Base-by-base conservation (phyloP, 371 early-diverging fungal species). In the Rhizopus microsporus region DNA sequence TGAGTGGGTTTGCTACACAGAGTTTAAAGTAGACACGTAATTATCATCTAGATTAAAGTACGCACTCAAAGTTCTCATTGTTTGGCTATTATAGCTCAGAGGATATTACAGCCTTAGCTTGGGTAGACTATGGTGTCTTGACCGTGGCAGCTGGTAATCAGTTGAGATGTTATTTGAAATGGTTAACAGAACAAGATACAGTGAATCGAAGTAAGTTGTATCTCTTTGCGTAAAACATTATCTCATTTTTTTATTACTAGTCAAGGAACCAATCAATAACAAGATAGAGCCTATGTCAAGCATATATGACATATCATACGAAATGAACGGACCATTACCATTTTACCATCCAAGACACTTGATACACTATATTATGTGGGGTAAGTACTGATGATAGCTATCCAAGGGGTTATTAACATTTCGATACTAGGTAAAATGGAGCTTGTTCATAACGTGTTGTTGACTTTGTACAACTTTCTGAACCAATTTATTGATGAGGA, bases 321-420 rank as follows among this genome's bases (percentile, higher is more conserved):
- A 54, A 55, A 71, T 81, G 67, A 83, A 86, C 57, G 86, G 87
- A 0, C 83, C 87, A 0, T 58, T 88, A 23, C 90, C 89, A 0
- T 86, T 90, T 45, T 88, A 92, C 62, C 91, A 93, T 62, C 93
- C 93, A 1, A 65, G 78, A n/a, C 72, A 89, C 37, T 62, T 93
- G 40, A 72, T 84, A 7, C 86, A 92, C 50, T 89, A 91, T 62
- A 67, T 91, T 15, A 68, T 91, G 68, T 92, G 90, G 91, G 90
- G 90, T 77, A 75, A 54, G 71, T 42, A 51, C 7, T 35, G 15
- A 35, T 13, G 5, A 17, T 38, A 7, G 49, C 55, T 55, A 17
- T 42, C 15, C 34, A 29, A 23, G 17, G 2, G 2, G 7, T 42
- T 42, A 3, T 42, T 49, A 7, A 45, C 15, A 39, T 33, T 5